Percentiles rank a stretch among this genome's conserved stretches.
These are phyloP conservation scores for Triticum turgidum DNA, from an alignment of 176 grass and related monocot species.

Conservation along the genomic window DNA sequence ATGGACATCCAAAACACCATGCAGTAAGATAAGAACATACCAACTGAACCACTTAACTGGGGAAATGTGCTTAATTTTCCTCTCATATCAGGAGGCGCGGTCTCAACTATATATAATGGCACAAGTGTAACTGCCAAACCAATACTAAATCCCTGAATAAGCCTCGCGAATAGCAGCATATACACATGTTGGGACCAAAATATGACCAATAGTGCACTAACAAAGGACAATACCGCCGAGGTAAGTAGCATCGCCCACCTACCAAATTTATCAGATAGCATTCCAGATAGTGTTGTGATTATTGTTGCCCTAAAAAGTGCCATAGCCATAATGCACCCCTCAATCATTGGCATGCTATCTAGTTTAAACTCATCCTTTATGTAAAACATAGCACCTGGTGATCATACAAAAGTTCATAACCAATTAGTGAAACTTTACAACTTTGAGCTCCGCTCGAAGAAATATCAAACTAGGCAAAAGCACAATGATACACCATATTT, in stretches of 20 bases:
- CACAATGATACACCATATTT: neutral
- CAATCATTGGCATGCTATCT: slow-evolving; percentile 43
- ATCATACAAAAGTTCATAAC: neutral
- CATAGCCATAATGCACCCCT: slow-evolving; percentile 59
- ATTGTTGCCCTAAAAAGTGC: slow-evolving; percentile 65
- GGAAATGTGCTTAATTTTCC: slow-evolving; percentile 64
- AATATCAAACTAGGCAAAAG: neutral
- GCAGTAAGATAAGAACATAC: slow-evolving; percentile 76
- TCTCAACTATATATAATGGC: slow-evolving; percentile 74
- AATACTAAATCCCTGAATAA: slow-evolving; percentile 57
- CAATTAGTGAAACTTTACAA: neutral
- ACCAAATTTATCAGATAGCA: slow-evolving; percentile 42
- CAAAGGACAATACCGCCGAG: slow-evolving; percentile 40
- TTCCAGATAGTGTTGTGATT: slow-evolving; percentile 56
- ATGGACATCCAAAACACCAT: slow-evolving; percentile 60
- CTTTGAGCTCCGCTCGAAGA: neutral
- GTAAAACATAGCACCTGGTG: slow-evolving; percentile 52
- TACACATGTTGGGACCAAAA: slow-evolving; percentile 47
- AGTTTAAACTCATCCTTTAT: slow-evolving; percentile 68
- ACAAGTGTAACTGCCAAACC: slow-evolving; percentile 61
- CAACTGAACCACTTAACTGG: slow-evolving; percentile 57
- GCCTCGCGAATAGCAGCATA: slow-evolving; percentile 47
- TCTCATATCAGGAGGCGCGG: slow-evolving; percentile 48
- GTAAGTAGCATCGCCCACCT: slow-evolving; percentile 55
- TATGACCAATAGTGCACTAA: slow-evolving; percentile 37